Evolutionary conservation across 1,139 yeast genomes (phyloP).

Genomic region (Saccharomyces hybrid): DNA sequence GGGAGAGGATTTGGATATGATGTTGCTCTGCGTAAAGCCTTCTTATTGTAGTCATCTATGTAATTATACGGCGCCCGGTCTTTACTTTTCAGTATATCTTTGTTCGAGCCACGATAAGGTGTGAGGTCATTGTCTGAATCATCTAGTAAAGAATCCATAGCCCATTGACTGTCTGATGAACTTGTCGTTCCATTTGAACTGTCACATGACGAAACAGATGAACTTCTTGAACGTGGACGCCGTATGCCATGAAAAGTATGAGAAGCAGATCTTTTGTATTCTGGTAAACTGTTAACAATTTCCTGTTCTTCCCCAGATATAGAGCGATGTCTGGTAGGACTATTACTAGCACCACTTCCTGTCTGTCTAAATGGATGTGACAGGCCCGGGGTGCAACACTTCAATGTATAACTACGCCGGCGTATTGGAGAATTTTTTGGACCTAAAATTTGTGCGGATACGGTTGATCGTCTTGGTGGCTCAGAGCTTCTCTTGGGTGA

Average conservation of each 20-base stretch:
- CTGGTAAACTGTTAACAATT: background rate
- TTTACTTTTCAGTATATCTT: background rate
- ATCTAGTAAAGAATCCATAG: background rate
- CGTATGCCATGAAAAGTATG: background rate
- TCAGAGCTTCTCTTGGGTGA: background rate
- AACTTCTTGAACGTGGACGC: background rate
- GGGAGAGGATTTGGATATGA: background rate
- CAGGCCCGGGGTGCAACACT: background rate
- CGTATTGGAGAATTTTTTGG: background rate
- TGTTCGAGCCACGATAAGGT: background rate
- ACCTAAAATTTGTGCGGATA: background rate
- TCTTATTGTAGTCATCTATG: background rate
- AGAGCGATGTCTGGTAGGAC: background rate
- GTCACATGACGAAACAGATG: background rate
- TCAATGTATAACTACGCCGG: background rate
- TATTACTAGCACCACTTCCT: background rate
- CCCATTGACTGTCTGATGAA: background rate
- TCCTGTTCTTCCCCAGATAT: background rate
- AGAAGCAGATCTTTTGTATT: background rate
- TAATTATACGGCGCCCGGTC: background rate
- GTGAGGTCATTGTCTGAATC: background rate
- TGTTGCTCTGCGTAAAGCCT: background rate
- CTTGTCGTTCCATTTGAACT: background rate
- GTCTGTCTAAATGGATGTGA: background rate
- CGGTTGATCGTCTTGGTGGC: background rate